Conservation (phyloP, 2,329 filamentous ascomycete species). For the Talaromyces funiculosus region DNA sequence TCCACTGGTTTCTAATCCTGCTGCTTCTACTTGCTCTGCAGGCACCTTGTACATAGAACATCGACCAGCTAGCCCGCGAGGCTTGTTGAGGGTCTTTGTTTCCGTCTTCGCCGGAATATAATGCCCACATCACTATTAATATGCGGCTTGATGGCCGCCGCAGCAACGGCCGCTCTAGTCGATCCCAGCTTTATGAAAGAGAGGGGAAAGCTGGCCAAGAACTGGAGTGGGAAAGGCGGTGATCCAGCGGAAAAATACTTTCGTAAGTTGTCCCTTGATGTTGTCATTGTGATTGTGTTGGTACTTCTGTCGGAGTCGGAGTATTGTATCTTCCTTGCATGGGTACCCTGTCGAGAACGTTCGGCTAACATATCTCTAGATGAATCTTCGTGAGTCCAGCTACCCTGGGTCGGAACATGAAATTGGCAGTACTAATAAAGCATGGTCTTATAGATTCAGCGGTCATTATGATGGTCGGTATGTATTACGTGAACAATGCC, state of each 20-base stretch:
- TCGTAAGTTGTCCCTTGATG: constrained; percentile 28
- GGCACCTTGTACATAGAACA: not conserved
- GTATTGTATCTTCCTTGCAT: not conserved
- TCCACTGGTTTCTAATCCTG: no score
- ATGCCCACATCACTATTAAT: constrained; percentile 1
- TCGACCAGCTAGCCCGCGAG: not conserved
- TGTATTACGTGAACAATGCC: constrained; percentile 1
- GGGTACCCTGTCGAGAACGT: not conserved
- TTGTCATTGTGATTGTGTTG: not conserved
- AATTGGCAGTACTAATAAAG: not conserved
- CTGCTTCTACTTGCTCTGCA: not conserved
- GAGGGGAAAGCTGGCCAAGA: constrained; percentile 33
- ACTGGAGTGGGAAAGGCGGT: constrained; percentile 34
- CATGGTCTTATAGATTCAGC: constrained; percentile 39
- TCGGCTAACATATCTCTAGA: constrained; percentile 23
- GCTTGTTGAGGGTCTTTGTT: not conserved
- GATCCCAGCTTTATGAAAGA: constrained; percentile 43
- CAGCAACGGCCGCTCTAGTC: constrained; percentile 9
- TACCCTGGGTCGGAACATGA: no score
- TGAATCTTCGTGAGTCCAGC: constrained; percentile 38
- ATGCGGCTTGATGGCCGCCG: constrained; percentile 7
- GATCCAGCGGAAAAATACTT: constrained; percentile 48
- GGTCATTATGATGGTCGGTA: constrained; percentile 52
- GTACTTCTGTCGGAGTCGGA: not conserved
- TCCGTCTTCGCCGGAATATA: not conserved